A percentile compares a stretch with the other conserved stretches of the same genome.
phyloP scores from a whole-genome alignment of 169 alveolate genomes.

The Plasmodium malariae region DNA sequence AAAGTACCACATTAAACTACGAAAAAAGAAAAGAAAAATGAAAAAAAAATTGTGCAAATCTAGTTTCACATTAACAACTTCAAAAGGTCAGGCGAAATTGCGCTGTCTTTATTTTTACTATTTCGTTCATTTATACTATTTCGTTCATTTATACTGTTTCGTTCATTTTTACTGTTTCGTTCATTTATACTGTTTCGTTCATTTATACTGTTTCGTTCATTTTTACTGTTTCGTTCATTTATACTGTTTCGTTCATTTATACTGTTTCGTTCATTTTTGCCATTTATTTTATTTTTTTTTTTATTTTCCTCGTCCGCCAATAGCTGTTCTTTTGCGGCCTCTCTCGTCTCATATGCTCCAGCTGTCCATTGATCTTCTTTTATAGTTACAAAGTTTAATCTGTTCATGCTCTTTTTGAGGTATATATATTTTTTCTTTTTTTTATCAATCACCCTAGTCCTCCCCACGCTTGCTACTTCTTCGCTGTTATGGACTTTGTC shows the following conservation, averaged over 20 bases:
- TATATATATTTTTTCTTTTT: neutral
- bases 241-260: too few species aligned
- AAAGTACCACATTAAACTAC: neutral
- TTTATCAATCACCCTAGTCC: neutral
- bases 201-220: too few species aligned
- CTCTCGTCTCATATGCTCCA: too few species aligned
- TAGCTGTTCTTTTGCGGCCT: neutral
- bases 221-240: too few species aligned
- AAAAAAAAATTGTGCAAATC: neutral
- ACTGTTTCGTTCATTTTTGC: too few species aligned
- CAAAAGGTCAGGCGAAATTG: conserved; percentile 40
- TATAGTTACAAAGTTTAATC: neutral
- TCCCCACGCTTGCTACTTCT: neutral
- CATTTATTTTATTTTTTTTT: neutral
- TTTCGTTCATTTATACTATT: neutral
- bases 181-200: too few species aligned
- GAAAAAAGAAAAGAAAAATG: conserved; percentile 4
- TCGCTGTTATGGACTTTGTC: neutral
- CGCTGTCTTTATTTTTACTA: neutral
- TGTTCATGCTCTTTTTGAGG: neutral
- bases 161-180: too few species aligned
- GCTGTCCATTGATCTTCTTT: too few species aligned
- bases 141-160: neutral
- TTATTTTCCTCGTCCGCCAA: neutral
- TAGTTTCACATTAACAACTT: neutral